These are phyloP conservation scores for Cucurbita ficifolia DNA, from an alignment of 306 rosid genomes.

Conservation along the genomic window DNA sequence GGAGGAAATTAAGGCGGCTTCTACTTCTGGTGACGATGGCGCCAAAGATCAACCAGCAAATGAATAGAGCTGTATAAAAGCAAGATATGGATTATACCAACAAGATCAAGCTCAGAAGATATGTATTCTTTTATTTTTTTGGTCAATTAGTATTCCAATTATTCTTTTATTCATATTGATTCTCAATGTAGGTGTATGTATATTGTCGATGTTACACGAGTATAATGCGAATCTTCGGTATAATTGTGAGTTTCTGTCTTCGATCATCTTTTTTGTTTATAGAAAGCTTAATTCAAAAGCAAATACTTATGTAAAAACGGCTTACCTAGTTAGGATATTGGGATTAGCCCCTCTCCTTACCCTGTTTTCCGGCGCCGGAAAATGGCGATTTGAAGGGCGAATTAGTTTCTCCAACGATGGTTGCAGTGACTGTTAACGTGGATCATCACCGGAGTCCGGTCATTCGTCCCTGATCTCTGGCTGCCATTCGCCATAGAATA, in stretches of 20 bases:
- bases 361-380: background rate
- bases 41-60: conserved; percentile 35
- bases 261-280: background rate
- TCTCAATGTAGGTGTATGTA: background rate
- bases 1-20: conserved; percentile 49
- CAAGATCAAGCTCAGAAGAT: background rate
- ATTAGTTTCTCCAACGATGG: no score
- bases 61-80: background rate
- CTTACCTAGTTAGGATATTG: background rate
- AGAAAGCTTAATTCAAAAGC: background rate
- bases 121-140: background rate
- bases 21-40: conserved; percentile 44
- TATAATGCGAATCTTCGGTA: background rate
- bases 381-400: background rate
- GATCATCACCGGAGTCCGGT: background rate
- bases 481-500: background rate
- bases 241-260: background rate
- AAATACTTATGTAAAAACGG: background rate
- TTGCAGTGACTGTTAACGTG: background rate
- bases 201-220: background rate
- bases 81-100: background rate
- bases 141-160: background rate
- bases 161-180: conserved; percentile 4
- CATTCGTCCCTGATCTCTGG: background rate
- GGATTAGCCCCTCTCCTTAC: background rate